These are phyloP conservation scores for Styphnolobium japonicum DNA, from an alignment of 306 rosid species.

Conservation along the genomic window DNA sequence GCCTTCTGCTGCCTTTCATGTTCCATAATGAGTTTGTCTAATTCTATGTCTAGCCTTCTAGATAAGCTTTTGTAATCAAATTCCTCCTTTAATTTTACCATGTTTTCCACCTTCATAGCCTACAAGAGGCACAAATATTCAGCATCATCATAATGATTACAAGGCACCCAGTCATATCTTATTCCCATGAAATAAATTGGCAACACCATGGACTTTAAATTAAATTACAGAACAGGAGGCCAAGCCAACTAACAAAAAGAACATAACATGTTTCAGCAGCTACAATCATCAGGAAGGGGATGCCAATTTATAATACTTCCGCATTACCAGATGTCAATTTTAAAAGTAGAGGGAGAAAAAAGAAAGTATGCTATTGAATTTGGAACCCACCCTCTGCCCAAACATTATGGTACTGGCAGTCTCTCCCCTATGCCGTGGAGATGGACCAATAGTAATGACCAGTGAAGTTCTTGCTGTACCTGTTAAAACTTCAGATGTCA, in stretches of 20 bases:
- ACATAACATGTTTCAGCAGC: not conserved
- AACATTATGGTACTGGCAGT: constrained; percentile 96
- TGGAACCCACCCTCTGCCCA: constrained; percentile 86
- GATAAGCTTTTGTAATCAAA: constrained; percentile 96
- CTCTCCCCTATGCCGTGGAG: constrained; percentile 98
- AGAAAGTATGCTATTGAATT: constrained; percentile 14
- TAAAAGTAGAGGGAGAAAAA: constrained; percentile 3
- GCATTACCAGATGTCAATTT: constrained; percentile 1
- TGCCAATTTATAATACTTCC: not conserved
- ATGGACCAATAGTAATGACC: constrained; percentile 90
- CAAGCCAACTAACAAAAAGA: constrained; percentile 21
- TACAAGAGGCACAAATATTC: constrained; percentile 30
- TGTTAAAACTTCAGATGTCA: constrained; percentile 44
- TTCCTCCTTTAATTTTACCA: constrained; percentile 94
- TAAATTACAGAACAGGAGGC: constrained; percentile 4
- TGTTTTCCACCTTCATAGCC: constrained; percentile 99
- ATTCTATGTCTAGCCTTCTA: constrained; percentile 80
- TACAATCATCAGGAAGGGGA: not conserved
- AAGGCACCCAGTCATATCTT: constrained; percentile 13
- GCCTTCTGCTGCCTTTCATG: constrained; percentile 98
- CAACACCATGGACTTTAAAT: not conserved
- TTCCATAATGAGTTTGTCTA: constrained; percentile 90
- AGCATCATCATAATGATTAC: constrained; percentile 29
- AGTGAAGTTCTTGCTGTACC: constrained; percentile 98
- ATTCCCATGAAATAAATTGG: not conserved